Percentiles rank a stretch among this genome's conserved stretches.
Conservation (phyloP, 345 rosid species). For the Euphorbia tirucalli region DNA sequence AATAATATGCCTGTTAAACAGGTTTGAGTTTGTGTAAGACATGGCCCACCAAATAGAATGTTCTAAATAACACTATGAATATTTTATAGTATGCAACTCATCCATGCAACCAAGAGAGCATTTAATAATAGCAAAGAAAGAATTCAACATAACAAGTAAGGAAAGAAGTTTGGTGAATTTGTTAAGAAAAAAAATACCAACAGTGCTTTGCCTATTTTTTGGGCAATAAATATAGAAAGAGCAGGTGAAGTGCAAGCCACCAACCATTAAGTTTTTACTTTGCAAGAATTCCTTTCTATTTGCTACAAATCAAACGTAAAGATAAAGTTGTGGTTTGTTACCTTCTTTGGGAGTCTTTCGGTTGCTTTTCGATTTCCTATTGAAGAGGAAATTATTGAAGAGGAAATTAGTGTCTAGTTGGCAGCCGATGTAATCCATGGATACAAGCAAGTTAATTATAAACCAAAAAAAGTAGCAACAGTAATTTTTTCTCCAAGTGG, state of each 20-base stretch:
- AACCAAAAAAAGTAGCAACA: not conserved
- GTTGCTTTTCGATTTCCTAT: conserved; percentile 7
- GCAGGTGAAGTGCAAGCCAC: conserved; percentile 68
- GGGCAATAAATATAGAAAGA: conserved; percentile 27
- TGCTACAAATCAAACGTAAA: conserved; percentile 38
- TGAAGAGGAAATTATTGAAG: not conserved
- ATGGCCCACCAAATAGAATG: conserved; percentile 8
- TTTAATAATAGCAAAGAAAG: not conserved
- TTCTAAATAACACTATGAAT: not conserved
- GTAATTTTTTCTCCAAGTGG: not conserved
- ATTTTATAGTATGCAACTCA: not conserved
- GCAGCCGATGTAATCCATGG: not conserved
- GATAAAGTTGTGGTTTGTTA: not conserved
- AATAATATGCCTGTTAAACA: not conserved
- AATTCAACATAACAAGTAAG: not conserved
- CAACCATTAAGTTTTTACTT: conserved; percentile 34
- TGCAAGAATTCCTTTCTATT: not conserved
- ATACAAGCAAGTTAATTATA: too few relatives aligned
- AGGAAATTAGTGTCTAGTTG: conserved; percentile 9
- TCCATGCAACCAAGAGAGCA: conserved; percentile 3
- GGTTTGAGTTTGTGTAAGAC: conserved; percentile 5
- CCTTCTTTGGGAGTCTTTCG: conserved; percentile 13
- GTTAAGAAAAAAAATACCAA: conserved; percentile 14
- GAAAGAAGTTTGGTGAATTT: conserved; percentile 26
- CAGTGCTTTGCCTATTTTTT: conserved; percentile 4